A percentile compares a stretch with the other conserved stretches of the same genome.
phyloP scores from a whole-genome alignment of 1,284 basidiomycete species.

The Bjerkandera adusta region DNA sequence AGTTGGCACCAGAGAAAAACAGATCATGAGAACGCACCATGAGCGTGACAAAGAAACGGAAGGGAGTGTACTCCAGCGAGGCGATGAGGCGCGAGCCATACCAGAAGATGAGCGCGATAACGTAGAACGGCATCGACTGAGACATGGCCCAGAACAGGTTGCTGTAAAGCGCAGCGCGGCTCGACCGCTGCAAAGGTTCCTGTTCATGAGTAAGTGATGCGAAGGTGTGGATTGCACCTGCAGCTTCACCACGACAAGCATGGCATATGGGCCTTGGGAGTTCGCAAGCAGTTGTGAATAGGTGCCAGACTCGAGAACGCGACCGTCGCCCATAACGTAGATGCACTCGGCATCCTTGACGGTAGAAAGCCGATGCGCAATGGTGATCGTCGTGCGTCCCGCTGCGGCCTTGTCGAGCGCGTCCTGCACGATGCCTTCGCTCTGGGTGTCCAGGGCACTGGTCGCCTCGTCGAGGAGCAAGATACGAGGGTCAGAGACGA shows the following conservation, averaged over 20 bases:
- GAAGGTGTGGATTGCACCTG: slow-evolving; percentile 91
- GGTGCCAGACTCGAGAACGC: slow-evolving; percentile 81
- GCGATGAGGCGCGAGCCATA: slow-evolving; percentile 75
- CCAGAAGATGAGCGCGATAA: slow-evolving; percentile 88
- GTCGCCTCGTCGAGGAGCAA: slow-evolving; percentile 89
- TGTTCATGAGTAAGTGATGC: slow-evolving; percentile 87
- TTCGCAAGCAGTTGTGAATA: slow-evolving; percentile 73
- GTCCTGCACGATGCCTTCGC: slow-evolving; percentile 91
- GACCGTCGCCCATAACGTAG: slow-evolving; percentile 83
- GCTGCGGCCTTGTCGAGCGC: slow-evolving; percentile 89
- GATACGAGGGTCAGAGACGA: slow-evolving; percentile 86
- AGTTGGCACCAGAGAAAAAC: too few relatives aligned
- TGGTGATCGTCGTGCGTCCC: slow-evolving; percentile 66
- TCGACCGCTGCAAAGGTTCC: slow-evolving; percentile 65
- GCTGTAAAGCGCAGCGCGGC: slow-evolving; percentile 65
- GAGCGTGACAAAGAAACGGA: slow-evolving; percentile 81
- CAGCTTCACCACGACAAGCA: slow-evolving; percentile 85
- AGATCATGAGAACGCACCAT: slow-evolving; percentile 65
- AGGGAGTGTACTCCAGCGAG: slow-evolving; percentile 52
- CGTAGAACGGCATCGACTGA: slow-evolving; percentile 79
- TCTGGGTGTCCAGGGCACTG: slow-evolving; percentile 85
- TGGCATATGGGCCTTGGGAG: slow-evolving; percentile 67
- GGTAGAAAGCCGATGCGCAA: slow-evolving; percentile 76
- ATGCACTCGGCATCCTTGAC: slow-evolving; percentile 83
- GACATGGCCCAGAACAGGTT: slow-evolving; percentile 79